Evolutionary conservation across 352 stramenopile genomes (phyloP).

Genomic region (Pythium scleroteichum): DNA sequence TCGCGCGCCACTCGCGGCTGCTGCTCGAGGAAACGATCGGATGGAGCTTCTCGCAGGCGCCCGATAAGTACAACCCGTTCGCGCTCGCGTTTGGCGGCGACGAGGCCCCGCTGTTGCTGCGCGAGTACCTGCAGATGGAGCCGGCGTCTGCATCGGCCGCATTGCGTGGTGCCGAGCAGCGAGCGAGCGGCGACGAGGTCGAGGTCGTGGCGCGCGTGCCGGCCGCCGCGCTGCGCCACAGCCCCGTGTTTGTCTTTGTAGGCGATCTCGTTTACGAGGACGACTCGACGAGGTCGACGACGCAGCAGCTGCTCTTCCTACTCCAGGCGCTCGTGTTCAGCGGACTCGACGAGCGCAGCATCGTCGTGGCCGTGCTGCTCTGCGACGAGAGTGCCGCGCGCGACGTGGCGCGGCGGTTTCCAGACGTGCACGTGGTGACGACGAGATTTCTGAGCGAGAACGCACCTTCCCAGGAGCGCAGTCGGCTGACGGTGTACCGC

Average conservation of each 20-base stretch:
- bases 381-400: neutral
- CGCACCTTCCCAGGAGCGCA: neutral
- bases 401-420: conserved; percentile 1
- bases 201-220: conserved; percentile 1
- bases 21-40: conserved; percentile 16
- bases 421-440: conserved; percentile 4
- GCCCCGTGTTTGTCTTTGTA: neutral
- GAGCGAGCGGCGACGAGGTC: neutral
- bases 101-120: neutral
- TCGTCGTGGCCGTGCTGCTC: conserved; percentile 1
- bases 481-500: neutral
- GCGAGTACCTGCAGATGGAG: conserved; percentile 5
- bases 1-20: conserved; percentile 3
- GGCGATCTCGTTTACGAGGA: neutral
- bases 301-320: conserved; percentile 2
- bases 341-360: conserved; percentile 4
- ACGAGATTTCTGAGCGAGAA: neutral
- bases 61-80: neutral
- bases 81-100: neutral
- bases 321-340: conserved; percentile 1
- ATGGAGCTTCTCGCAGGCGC: conserved; percentile 4
- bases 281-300: neutral
- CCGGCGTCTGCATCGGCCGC: conserved; percentile 1
- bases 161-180: neutral
- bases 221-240: neutral